phyloP scores from a whole-genome alignment of 2,329 filamentous ascomycete species.

The Endocalyx cinctus region DNA sequence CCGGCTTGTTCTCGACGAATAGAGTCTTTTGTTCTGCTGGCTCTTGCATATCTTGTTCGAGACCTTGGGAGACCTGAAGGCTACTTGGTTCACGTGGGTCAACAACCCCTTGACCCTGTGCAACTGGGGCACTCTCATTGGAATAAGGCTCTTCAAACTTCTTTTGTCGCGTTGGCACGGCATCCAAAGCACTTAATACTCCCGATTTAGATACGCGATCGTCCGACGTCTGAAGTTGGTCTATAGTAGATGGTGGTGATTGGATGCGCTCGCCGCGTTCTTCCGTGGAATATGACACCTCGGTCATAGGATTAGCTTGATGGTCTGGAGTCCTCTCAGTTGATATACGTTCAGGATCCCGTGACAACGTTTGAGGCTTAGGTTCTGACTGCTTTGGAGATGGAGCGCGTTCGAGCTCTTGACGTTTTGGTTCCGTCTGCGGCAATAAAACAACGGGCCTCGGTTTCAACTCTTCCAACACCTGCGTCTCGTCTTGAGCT shows the following conservation, averaged over 20 bases:
- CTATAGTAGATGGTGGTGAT: no score
- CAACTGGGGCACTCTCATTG: no score
- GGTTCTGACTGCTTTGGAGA: slow-evolving; percentile 2
- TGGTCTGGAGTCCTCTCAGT: no score
- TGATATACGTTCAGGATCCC: no score
- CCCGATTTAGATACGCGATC: no score
- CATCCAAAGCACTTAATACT: slow-evolving; percentile 27
- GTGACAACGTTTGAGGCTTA: not conserved
- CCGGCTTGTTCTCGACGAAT: slow-evolving; percentile 17
- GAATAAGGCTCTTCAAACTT: slow-evolving; percentile 16
- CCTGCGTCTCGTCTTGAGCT: slow-evolving; percentile 7
- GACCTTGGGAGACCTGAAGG: no score
- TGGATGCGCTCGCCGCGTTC: no score
- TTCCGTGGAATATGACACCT: no score
- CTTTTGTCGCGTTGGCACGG: slow-evolving; percentile 29
- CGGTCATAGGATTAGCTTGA: no score
- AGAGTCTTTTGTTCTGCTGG: slow-evolving; percentile 10
- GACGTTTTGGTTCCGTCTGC: slow-evolving; percentile 7
- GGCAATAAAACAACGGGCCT: slow-evolving; percentile 16
- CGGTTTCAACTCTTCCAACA: slow-evolving; percentile 15
- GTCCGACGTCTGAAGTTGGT: no score
- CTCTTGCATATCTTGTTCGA: not conserved
- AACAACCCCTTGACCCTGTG: no score
- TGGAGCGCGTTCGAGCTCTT: slow-evolving; percentile 1
- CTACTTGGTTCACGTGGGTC: no score